Evolutionary conservation across 352 stramenopile species (phyloP), one percentile per base, ranked within the genome.

Genomic region (Peronospora farinosa): DNA sequence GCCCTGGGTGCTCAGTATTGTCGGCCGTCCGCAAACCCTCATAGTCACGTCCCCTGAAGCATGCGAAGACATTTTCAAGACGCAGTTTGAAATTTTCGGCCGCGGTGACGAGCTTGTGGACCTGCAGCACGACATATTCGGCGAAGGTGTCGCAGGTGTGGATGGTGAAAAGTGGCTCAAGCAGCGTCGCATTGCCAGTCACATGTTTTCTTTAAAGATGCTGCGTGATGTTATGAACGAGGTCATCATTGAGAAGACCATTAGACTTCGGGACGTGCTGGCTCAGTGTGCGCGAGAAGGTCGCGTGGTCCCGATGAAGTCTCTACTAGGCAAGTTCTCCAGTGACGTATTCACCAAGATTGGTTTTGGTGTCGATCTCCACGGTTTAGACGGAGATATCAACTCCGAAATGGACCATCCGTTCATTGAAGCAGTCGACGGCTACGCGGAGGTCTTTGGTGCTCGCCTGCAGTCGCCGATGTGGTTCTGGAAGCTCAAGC

Each of bases 261-360:
- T 19, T 12, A 41, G 61, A 39, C 49, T 86, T 3, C 63, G 45
- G 6, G 45, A 54, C 0, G 54, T 68, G 0, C 42, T 85, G 1
- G 41, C 31, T 6, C 30, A 60, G 27, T 60, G 40, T 15, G 40
- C 47, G 13, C 32, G 41, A 4, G 17, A 45, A 7, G 38, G 39
- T 9, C 48, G 48, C 11, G 8, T 33, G 1, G 44, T 70, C 0
- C 37, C 49, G 1, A 57, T 86, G 41, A 77, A 80, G 39, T 57
- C 45, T 4, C 55, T 84, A 13, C 46, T 86, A 2, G 47, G 60
- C 39, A 63, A 74, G 17, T 78, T 80, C 48, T 84, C 78, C 12
- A 77, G 80, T 41, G 81, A 92, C 27, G 67, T 83, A 7, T 87
- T 92, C 47, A 71, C 65, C 0, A 75, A 84, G 37, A 78, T 90